Conservation (phyloP, 345 rosid species). For the Gossypium herbaceum region DNA sequence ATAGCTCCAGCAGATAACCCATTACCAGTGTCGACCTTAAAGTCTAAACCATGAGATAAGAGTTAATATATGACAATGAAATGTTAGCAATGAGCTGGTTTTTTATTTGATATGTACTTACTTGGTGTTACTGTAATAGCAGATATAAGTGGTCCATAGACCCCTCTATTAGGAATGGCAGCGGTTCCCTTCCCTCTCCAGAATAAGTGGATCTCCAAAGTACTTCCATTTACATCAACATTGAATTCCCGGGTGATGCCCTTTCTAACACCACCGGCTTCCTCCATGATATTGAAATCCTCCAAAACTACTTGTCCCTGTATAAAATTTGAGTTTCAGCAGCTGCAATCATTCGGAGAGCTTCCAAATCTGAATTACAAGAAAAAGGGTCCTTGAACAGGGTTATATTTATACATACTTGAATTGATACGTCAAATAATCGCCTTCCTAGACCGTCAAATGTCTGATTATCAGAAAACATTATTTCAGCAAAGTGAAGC, state of each 20-base stretch:
- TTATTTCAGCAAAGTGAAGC: conserved; percentile 89
- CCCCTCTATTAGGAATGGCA: conserved; percentile 59
- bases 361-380: neutral
- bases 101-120: conserved; percentile 29
- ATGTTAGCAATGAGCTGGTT: neutral
- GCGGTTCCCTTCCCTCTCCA: conserved; percentile 87
- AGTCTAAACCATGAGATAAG: conserved; percentile 40
- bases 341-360: neutral
- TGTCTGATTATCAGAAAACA: conserved; percentile 45
- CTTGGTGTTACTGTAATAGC: conserved; percentile 73
- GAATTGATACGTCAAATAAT: conserved; percentile 67
- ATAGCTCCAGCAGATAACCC: conserved; percentile 61
- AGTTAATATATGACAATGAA: neutral
- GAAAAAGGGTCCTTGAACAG: neutral
- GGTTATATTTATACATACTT: conserved; percentile 38
- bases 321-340: neutral
- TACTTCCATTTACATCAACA: conserved; percentile 47
- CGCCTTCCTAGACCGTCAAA: conserved; percentile 65
- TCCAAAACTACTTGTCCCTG: conserved; percentile 55
- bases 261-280: conserved; percentile 68
- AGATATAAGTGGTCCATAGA: conserved; percentile 85
- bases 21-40: conserved; percentile 44
- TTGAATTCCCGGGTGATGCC: conserved; percentile 26
- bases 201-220: conserved; percentile 69
- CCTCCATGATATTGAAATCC: conserved; percentile 61